Percentiles rank a stretch among this genome's conserved stretches.
Conservation (phyloP, 192 early-diverging fungal species). For the Rhizophagus prolifer region DNA sequence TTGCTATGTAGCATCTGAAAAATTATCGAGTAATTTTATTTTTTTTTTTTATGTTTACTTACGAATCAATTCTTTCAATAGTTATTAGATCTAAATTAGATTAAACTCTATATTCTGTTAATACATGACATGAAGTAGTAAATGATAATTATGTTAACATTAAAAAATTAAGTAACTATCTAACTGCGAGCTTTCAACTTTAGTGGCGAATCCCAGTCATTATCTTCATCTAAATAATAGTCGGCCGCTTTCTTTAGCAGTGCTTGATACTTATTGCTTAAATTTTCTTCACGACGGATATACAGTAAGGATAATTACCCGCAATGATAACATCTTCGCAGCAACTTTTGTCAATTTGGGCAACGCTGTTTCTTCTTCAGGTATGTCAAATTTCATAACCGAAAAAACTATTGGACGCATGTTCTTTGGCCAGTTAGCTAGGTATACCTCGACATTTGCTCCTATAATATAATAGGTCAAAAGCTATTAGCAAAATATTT, state of each 20-base stretch:
- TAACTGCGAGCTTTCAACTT: conserved; percentile 1
- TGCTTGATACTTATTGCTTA: conserved; percentile 14
- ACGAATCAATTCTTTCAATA: too few species aligned
- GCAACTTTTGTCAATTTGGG: conserved; percentile 6
- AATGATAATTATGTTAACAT: too few species aligned
- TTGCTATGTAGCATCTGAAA: too few species aligned
- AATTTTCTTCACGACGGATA: too few species aligned
- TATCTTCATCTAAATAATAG: conserved; percentile 24
- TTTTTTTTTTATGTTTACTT: too few species aligned
- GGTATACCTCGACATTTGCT: neutral
- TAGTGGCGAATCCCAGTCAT: neutral
- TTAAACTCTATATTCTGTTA: too few species aligned
- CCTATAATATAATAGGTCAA: conserved; percentile 14
- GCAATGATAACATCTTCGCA: conserved; percentile 13
- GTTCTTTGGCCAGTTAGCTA: neutral
- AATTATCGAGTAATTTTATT: too few species aligned
- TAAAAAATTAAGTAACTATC: neutral
- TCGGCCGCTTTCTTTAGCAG: neutral
- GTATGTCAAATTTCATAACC: conserved; percentile 12
- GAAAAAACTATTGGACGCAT: conserved; percentile 18
- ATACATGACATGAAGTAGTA: too few species aligned
- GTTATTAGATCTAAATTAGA: too few species aligned
- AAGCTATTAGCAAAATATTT: neutral
- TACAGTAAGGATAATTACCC: too few species aligned
- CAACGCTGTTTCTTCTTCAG: neutral